Percentiles rank a stretch among this genome's conserved stretches.
phyloP scores from a whole-genome alignment of 2,329 filamentous ascomycete genomes.

The Kalaharituber pfeilii region DNA sequence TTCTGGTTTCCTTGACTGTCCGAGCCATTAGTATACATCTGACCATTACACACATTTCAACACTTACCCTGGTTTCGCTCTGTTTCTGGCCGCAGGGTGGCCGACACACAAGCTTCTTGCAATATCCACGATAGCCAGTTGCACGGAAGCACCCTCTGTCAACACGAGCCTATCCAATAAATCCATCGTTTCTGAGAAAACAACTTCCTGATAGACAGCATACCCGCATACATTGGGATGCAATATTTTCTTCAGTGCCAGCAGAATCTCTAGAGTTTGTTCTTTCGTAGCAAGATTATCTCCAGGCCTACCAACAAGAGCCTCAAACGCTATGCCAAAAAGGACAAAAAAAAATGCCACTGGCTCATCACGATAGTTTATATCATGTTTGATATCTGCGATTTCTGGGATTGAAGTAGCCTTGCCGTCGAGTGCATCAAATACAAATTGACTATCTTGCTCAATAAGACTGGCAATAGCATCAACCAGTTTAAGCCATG shows the following conservation, averaged over 20 bases:
- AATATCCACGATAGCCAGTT: constrained; percentile 85
- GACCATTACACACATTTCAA: neutral
- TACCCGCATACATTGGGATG: constrained; percentile 89
- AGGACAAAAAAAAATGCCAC: constrained; percentile 98
- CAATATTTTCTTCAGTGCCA: constrained; percentile 84
- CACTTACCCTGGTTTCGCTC: neutral
- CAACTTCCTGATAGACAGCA: constrained; percentile 86
- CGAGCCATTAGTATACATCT: constrained; percentile 2
- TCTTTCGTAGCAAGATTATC: constrained; percentile 54
- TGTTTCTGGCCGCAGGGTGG: constrained; percentile 67
- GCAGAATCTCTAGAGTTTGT: constrained; percentile 73
- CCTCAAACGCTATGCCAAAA: constrained; percentile 91
- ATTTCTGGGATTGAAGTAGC: constrained; percentile 27
- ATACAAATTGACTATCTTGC: constrained; percentile 93
- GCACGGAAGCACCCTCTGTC: constrained; percentile 75
- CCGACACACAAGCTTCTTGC: constrained; percentile 75
- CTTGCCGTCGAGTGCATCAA: constrained; percentile 87
- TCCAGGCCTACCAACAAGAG: constrained; percentile 63
- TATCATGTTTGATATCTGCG: constrained; percentile 45
- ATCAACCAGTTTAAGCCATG: constrained; percentile 91
- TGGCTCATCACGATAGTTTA: constrained; percentile 95
- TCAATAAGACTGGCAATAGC: constrained; percentile 95
- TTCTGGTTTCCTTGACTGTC: constrained; percentile 48
- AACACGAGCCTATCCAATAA: constrained; percentile 80
- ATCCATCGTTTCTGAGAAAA: constrained; percentile 96